A percentile compares a stretch with the other conserved stretches of the same genome.
These are phyloP conservation scores for Aspergillus hiratsukae DNA, from an alignment of 2,329 filamentous ascomycete species.

Conservation along the genomic window DNA sequence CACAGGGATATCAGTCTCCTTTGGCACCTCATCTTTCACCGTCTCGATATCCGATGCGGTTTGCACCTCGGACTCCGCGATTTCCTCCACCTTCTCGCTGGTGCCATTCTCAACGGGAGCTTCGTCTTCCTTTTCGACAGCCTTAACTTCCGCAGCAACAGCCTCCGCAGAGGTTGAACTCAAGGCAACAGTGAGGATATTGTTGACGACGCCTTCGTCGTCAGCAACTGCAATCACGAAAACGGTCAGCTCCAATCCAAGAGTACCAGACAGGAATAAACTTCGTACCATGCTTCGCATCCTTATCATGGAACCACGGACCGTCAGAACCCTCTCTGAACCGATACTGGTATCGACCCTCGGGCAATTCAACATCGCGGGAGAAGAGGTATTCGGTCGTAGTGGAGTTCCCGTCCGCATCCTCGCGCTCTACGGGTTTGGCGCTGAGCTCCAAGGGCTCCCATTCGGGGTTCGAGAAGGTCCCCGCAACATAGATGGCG, in stretches of 20 bases:
- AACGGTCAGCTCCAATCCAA: background rate
- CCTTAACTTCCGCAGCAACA: background rate
- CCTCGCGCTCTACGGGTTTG: conserved; percentile 15
- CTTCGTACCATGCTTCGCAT: conserved; percentile 22
- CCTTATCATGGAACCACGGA: conserved; percentile 24
- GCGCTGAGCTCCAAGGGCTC: conserved; percentile 21
- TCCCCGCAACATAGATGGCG: conserved; percentile 21
- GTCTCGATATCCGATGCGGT: background rate
- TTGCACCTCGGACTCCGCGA: conserved; percentile 6
- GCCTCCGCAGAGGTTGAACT: conserved; percentile 2
- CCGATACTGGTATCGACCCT: conserved; percentile 23
- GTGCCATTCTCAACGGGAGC: conserved; percentile 3
- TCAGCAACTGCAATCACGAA: conserved; percentile 14
- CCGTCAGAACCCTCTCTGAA: conserved; percentile 22
- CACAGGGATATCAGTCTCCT: conserved; percentile 7
- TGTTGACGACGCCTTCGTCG: conserved; percentile 21
- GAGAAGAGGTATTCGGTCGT: conserved; percentile 20
- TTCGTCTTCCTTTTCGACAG: background rate
- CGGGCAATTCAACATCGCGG: conserved; percentile 12
- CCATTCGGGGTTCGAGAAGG: conserved; percentile 27
- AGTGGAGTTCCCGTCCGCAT: conserved; percentile 13
- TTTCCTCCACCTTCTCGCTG: conserved; percentile 11
- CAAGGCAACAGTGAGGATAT: conserved; percentile 11
- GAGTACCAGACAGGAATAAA: background rate
- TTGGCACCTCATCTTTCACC: background rate